Percentiles rank a stretch among this genome's conserved stretches.
Evolutionary conservation across 148 eudicot species (phyloP).

Genomic region (Amaranthus hypochondriacus): DNA sequence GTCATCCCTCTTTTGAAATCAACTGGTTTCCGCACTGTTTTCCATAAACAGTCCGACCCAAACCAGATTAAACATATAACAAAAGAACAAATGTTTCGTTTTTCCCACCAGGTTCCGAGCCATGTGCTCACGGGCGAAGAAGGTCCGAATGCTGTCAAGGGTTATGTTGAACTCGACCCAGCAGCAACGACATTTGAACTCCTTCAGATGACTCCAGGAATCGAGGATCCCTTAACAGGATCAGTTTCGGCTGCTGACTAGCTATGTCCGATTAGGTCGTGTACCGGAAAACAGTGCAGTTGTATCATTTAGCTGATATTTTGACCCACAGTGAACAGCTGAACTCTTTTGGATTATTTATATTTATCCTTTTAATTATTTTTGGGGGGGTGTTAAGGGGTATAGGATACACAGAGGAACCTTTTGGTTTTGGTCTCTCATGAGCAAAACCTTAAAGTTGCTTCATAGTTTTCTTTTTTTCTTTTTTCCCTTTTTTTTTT

Average conservation of each 20-base stretch:
- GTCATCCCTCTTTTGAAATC: constrained; percentile 53
- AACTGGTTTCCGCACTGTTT: constrained; percentile 48
- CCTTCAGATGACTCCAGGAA: constrained; percentile 32
- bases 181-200: constrained; percentile 60
- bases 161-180: constrained; percentile 58
- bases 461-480: not conserved
- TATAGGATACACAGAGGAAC: constrained; percentile 26
- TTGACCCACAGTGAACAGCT: constrained; percentile 9
- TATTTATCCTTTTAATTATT: not conserved
- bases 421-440: constrained; percentile 10
- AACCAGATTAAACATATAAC: constrained; percentile 38
- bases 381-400: constrained; percentile 13
- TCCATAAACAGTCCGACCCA: constrained; percentile 30
- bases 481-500: too few species aligned
- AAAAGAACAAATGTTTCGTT: constrained; percentile 58
- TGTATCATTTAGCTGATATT: not conserved
- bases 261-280: not conserved
- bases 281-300: not conserved
- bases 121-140: constrained; percentile 44
- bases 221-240: constrained; percentile 8
- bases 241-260: constrained; percentile 1
- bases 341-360: constrained; percentile 7
- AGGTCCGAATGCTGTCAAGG: constrained; percentile 47
- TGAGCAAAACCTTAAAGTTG: constrained; percentile 20
- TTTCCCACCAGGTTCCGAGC: constrained; percentile 61